Evolutionary conservation across 2,329 filamentous ascomycete species (phyloP).

Genomic region (Sporothrix phasma): DNA sequence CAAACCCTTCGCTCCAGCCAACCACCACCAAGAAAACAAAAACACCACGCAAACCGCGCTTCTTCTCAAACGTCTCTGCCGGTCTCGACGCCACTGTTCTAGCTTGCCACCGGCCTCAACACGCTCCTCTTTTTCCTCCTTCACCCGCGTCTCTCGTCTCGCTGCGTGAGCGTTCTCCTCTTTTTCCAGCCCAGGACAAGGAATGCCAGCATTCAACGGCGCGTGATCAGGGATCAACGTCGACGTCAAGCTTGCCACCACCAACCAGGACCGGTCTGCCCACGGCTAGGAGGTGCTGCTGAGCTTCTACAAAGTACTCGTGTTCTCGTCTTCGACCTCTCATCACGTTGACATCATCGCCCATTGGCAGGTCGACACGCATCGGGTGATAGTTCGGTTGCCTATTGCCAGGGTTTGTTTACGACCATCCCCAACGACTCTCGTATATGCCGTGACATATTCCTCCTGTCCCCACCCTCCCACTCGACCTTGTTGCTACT

Average conservation of each 20-base stretch:
- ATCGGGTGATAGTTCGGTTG: not conserved
- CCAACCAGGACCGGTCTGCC: not conserved
- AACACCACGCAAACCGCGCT: not conserved
- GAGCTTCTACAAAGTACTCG: no score
- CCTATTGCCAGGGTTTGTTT: constrained; percentile 6
- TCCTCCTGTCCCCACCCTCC: not conserved
- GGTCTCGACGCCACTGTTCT: not conserved
- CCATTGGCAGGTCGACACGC: not conserved
- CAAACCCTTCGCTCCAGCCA: constrained; percentile 16
- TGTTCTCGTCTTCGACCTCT: not conserved
- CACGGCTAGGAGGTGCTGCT: no score
- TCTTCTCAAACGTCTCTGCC: not conserved
- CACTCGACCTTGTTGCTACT: not conserved
- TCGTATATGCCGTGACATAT: not conserved
- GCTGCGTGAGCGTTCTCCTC: not conserved
- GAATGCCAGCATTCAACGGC: constrained; percentile 2
- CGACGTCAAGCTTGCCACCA: not conserved
- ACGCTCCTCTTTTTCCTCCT: not conserved
- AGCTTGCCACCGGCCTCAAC: not conserved
- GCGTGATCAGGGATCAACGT: not conserved
- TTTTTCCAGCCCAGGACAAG: not conserved
- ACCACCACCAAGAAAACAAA: constrained; percentile 4
- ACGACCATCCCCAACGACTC: not conserved
- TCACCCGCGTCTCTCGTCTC: not conserved
- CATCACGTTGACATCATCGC: constrained; percentile 1